Evolutionary conservation across 176 grass and related monocot genomes (phyloP).

Genomic region (Tillandsia fasciculata): DNA sequence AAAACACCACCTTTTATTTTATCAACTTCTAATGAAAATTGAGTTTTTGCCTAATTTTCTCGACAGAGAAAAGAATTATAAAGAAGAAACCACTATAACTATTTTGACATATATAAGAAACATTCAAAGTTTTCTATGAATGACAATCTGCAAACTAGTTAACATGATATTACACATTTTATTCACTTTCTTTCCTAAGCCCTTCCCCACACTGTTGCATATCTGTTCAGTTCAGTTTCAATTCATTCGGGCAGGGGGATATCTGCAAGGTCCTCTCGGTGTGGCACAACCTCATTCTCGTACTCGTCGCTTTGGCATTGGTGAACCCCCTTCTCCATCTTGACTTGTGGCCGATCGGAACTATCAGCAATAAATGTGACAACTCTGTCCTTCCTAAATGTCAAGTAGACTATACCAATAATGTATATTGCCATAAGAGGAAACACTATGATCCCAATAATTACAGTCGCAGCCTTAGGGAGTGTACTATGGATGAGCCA

Average conservation of each 20-base stretch:
- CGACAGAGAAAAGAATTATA: no score
- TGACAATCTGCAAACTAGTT: no score
- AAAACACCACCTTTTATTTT: no score
- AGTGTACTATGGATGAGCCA: conserved; percentile 56
- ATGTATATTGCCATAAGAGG: conserved; percentile 57
- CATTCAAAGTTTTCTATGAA: no score
- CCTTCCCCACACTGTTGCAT: no score
- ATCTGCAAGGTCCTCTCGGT: conserved; percentile 56
- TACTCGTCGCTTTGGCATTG: not conserved
- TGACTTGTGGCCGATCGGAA: conserved; percentile 19
- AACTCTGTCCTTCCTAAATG: conserved; percentile 47
- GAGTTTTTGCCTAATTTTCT: no score
- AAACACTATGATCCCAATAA: conserved; percentile 40
- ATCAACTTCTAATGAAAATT: no score
- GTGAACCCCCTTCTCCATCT: conserved; percentile 39
- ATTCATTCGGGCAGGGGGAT: conserved; percentile 47
- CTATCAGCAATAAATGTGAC: conserved; percentile 33
- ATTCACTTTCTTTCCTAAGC: no score
- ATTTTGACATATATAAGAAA: no score
- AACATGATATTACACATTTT: no score
- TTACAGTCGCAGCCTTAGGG: conserved; percentile 34
- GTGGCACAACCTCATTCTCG: conserved; percentile 28
- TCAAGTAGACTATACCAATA: conserved; percentile 41
- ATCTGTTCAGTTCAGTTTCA: no score
- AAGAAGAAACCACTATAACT: no score